Evolutionary conservation across 345 rosid genomes (phyloP).

Genomic region (Adansonia digitata): DNA sequence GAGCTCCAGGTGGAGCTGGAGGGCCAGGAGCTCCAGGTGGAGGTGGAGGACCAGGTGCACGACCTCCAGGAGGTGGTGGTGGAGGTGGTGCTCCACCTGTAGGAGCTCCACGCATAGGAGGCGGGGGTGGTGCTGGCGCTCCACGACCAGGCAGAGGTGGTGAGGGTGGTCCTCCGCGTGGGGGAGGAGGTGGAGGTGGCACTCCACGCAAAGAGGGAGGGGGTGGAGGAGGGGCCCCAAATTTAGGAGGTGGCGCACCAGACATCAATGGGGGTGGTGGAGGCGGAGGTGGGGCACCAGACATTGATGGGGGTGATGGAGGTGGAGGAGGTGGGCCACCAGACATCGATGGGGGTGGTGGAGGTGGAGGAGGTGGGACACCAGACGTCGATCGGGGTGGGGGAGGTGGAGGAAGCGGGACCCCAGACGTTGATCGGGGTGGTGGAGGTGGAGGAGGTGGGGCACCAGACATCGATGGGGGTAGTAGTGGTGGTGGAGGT

Average conservation of each 20-base stretch:
- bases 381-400: neutral
- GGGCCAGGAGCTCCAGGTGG: slow-evolving; percentile 36
- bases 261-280: slow-evolving; percentile 18
- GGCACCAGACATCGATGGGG: neutral
- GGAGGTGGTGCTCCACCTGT: slow-evolving; percentile 42
- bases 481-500: slow-evolving; percentile 10
- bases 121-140: slow-evolving; percentile 41
- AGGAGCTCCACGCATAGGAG: slow-evolving; percentile 26
- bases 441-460: slow-evolving; percentile 11
- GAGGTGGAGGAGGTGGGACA: neutral
- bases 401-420: neutral
- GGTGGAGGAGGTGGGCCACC: neutral
- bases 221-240: neutral
- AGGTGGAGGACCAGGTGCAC: slow-evolving; percentile 48
- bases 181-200: slow-evolving; percentile 21
- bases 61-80: slow-evolving; percentile 37
- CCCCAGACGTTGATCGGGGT: neutral
- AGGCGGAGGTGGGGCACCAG: slow-evolving; percentile 4
- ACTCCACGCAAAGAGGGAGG: slow-evolving; percentile 6
- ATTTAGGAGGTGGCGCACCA: neutral
- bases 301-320: neutral
- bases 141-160: slow-evolving; percentile 4
- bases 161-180: neutral
- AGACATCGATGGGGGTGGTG: neutral
- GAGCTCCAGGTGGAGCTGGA: slow-evolving; percentile 60